phyloP scores from a whole-genome alignment of 257 asterid genomes.

The Solanum microdontum region DNA sequence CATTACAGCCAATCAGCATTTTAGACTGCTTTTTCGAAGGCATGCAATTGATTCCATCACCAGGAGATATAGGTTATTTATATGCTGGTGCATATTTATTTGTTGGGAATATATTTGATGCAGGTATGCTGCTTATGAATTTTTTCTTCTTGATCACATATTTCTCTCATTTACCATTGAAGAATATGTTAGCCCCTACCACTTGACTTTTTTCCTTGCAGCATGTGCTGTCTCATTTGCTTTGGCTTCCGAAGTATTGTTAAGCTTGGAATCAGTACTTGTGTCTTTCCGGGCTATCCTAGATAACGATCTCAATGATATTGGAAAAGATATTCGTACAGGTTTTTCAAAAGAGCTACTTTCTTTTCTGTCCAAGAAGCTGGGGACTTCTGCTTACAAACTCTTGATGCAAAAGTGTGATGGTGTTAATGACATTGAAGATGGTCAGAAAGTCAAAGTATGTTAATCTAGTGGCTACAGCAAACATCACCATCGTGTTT shows the following conservation, averaged over 20 bases:
- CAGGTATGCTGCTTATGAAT: slow-evolving; percentile 34
- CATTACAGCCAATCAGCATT: slow-evolving; percentile 51
- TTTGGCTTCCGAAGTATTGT: slow-evolving; percentile 66
- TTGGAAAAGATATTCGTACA: slow-evolving; percentile 23
- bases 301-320: slow-evolving; percentile 22
- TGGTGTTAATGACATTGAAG: slow-evolving; percentile 39
- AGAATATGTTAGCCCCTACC: slow-evolving; percentile 4
- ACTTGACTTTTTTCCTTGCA: slow-evolving; percentile 27
- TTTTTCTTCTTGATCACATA: neutral
- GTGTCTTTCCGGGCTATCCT: slow-evolving; percentile 45
- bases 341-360: slow-evolving; percentile 36
- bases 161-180: neutral
- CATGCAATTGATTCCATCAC: slow-evolving; percentile 43
- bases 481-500: neutral
- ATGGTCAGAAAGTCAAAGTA: slow-evolving; percentile 49
- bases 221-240: slow-evolving; percentile 53
- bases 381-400: slow-evolving; percentile 48
- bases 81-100: slow-evolving; percentile 54
- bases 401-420: slow-evolving; percentile 62
- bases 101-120: slow-evolving; percentile 48
- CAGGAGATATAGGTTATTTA: slow-evolving; percentile 52
- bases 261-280: slow-evolving; percentile 43
- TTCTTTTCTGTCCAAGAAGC: slow-evolving; percentile 46
- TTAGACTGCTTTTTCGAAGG: slow-evolving; percentile 42
- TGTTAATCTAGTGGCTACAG: slow-evolving; percentile 5